Base-by-base conservation (phyloP, 495 filamentous ascomycete species). In the Paragyromitra xinjiangensis region DNA sequence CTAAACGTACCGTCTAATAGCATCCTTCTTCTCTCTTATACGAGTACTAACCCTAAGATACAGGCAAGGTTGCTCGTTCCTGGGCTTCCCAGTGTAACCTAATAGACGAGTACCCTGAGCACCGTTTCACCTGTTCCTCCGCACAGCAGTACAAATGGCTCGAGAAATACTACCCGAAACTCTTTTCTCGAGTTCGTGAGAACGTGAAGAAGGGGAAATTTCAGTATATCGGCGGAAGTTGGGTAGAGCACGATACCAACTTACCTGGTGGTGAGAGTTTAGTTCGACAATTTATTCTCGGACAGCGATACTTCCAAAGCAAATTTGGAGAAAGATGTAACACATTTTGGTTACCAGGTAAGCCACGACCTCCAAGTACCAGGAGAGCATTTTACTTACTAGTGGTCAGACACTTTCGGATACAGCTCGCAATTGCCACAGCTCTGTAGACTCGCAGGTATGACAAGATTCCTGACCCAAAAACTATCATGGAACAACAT, bases 101-200 rank as follows among this genome's bases (percentile, higher is more conserved):
- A 56, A 91, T 99, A 85, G 95, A 99, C 44, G 89, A 93, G 3
- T 99, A 98, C 76, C 93, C 95, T 0, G 95, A 99, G 84, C 91
- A 96, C 79, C 90, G 94, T 24, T 99, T 99, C 85, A 89, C 92
- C 50, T 92, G 90, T 80, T 97, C 95, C 0, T 94, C 96, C 79
- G 95, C 95, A 9, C 95, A 99, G 80, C 95, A 99, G 81, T 99
- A 93, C 86, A 97, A 98, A 83, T 99, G 95, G 95, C 87, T 98
- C 6, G 92, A 98, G 83, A 86, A 92, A 80, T 86, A 93, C 69
- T 99, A 99, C 80, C 95, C 95, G 0, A 88, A 89, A 45, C 89
- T 92, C 1, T 98, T 93, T 82, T 92, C 97, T 64, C 90, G 94
- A 16, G 95, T 99, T 66, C 97, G 96, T 84, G 84, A 87, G 44